Evolutionary conservation across 495 filamentous ascomycete species (phyloP).

Genomic region (Tuber aestivum): DNA sequence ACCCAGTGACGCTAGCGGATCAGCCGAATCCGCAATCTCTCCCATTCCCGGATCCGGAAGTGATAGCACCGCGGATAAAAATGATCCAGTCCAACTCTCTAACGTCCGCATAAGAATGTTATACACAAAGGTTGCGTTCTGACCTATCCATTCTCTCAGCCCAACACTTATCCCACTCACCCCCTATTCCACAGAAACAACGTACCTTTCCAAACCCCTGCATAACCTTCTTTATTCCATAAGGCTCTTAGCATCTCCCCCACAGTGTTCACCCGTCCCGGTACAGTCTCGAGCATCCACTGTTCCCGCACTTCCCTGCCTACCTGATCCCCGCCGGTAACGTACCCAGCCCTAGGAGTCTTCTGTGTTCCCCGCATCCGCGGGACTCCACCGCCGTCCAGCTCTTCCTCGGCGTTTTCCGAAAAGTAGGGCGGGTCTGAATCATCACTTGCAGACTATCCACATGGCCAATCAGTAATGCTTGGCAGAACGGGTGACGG

Average conservation of each 20-base stretch:
- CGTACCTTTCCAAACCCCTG: slow-evolving; percentile 93
- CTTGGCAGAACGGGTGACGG: slow-evolving; percentile 3
- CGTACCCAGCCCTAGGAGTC: slow-evolving; percentile 51
- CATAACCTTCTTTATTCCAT: slow-evolving; percentile 82
- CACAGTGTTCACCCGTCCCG: slow-evolving; percentile 17
- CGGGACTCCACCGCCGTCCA: slow-evolving; percentile 47
- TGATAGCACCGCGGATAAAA: slow-evolving; percentile 38
- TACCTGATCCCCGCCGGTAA: slow-evolving; percentile 28
- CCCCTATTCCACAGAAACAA: slow-evolving; percentile 52
- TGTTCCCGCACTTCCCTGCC: slow-evolving; percentile 41
- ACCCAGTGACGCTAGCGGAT: slow-evolving; percentile 48
- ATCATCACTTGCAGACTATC: slow-evolving; percentile 52
- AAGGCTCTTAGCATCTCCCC: slow-evolving; percentile 46
- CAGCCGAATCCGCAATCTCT: slow-evolving; percentile 38
- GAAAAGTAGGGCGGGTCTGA: slow-evolving; percentile 85
- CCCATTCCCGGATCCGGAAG: slow-evolving; percentile 37
- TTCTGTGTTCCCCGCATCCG: slow-evolving; percentile 51
- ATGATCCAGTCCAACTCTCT: slow-evolving; percentile 37
- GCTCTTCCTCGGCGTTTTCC: slow-evolving; percentile 47
- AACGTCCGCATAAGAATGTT: slow-evolving; percentile 33
- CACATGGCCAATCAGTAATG: slow-evolving; percentile 13
- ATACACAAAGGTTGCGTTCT: slow-evolving; percentile 40
- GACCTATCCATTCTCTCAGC: slow-evolving; percentile 23
- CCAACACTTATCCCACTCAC: background rate
- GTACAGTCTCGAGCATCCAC: slow-evolving; percentile 26